Base-by-base conservation (phyloP, 2,329 filamentous ascomycete genomes). In the Aureobasidium sp. region DNA sequence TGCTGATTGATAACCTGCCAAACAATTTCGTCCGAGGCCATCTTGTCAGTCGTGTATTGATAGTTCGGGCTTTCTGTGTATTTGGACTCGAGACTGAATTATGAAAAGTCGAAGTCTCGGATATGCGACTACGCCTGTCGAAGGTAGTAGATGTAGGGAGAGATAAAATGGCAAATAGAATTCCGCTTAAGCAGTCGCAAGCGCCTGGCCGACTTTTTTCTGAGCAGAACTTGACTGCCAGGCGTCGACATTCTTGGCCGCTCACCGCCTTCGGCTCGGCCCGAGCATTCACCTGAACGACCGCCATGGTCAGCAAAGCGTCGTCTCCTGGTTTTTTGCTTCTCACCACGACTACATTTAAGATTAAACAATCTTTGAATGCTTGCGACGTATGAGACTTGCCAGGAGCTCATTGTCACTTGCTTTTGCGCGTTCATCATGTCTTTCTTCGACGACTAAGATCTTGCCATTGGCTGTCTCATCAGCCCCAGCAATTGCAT, bases 1-100 rank as follows among this genome's bases (percentile, higher is more conserved):
- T 93, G 89, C 77, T 94, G 90, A 77, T 96, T 95, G 69, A 97
- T 96, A 63, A 97, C 90, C 75, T 92, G 87, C 94, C 94, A 99
- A 66, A 97, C 88, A 67, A 97, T 95, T 77, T 97, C 93, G 81
- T 97, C 93, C 66, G 91, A 95, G 63, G 90, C 86, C 89, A 94
- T 95, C 34, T 29, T 32, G 39, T 39, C 27, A 13, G 20, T 46
- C 15, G 13, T 34, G 4, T 13, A 10, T 47, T 39, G 9, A n/a
- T 48, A 34, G n/a, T 48, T 9, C 8, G 32, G 20, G 20, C 13
- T 27, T 13, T 7, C 20, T 32, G 20, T 56, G 13, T 20, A 3
- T 17, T 20, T 1, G 13, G 1, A 17, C 9, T 29, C 2, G 10
- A 13, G 29, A 26, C 5, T 2, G 41, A 36, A 2, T 13, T 4